Evolutionary conservation across 306 rosid species (phyloP), one percentile per base, ranked within the genome.

Genomic region (Cyamopsis tetragonoloba): DNA sequence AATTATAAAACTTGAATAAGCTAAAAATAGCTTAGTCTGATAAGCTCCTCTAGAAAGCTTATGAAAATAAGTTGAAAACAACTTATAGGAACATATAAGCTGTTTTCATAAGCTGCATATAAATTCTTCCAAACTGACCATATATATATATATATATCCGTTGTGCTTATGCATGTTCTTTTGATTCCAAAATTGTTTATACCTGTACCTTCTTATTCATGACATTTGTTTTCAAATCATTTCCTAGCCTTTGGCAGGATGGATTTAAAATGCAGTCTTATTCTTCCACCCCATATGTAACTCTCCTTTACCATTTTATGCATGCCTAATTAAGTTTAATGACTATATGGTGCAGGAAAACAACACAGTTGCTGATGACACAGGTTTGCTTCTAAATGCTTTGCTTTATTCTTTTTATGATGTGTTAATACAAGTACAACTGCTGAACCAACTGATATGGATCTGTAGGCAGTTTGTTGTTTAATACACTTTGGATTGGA

Each of bases 331-430:
- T 70, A 18, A 67, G 71, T 13, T 27, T 38, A 57, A 41, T 82
- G 72, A 47, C 72, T 71, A 50, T 54, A n/a, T 81, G 61, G 44
- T 80, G 95, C 95, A 93, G 99, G 95, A 86, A 47, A 82, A 83
- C 68, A 65, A 65, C 32, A 22, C 68, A 18, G 41, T 70, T 64
- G 88, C 72, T 15, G 73, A 77, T 70, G 96, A 88, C 77, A 93
- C 96, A 88, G 99, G 99, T 93, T 80, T 67, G 66, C 61, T 22
- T 74, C 78, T 61, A 23, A 59, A 43, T 50, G 26, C 66, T 50
- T 60, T 48, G 64, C 27, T 2, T 50, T 53, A 19, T 66, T 71
- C 42, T 58, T 65, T 58, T 64, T 65, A 24, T 28, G 42, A 44
- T 28, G 26, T 53, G 34, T 62, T 54, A 34, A 47, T 7, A 60